Base-by-base conservation (phyloP, 192 early-diverging fungal species). In the Geranomyces variabilis region DNA sequence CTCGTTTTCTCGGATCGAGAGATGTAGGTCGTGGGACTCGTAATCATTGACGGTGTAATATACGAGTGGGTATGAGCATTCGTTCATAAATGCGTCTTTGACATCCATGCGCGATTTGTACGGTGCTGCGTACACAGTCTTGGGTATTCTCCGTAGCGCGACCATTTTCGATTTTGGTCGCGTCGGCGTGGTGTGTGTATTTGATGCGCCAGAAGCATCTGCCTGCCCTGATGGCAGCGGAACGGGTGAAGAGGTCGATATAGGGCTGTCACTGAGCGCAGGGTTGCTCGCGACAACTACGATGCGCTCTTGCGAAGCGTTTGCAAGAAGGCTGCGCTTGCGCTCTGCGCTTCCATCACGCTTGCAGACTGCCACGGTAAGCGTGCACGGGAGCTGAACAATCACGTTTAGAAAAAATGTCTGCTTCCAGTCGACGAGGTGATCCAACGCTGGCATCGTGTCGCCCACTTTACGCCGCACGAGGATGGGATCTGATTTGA, bases 21-120 rank as follows among this genome's bases (percentile, higher is more conserved):
- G 83, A 80, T 96, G 92, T 67, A 94, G 86, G 77, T 94, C 92
- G 77, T 88, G 85, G 62, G 92, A 92, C 71, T 96, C 93, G 79
- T 89, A 96, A 83, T 96, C 93, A 78, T 95, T 93, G 61, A 94
- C 89, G 34, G 92, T 91, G 80, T 95, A 96, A 80, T 96, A 95
- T 36, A 96, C 92, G 70, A 91, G 76, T 8, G 94, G 94, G 76
- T 91, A 95, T 17, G 93, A 94, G 74, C 90, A 92, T 74, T 96
- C 94, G 71, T 86, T 83, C 81, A 92, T 92, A 57, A 92, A 90
- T 14, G 89, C 86, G 62, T 93, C 91, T 70, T 93, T 95, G 74
- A 91, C 83, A 80, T 94, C 93, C 89, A 96, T 93, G 58, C 91
- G 88, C 34, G 93, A 93, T 79, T 93, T 94, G 85, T 90, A 93